phyloP scores from a whole-genome alignment of 2,329 filamentous ascomycete species.

The Chalaropsis ovoidea region DNA sequence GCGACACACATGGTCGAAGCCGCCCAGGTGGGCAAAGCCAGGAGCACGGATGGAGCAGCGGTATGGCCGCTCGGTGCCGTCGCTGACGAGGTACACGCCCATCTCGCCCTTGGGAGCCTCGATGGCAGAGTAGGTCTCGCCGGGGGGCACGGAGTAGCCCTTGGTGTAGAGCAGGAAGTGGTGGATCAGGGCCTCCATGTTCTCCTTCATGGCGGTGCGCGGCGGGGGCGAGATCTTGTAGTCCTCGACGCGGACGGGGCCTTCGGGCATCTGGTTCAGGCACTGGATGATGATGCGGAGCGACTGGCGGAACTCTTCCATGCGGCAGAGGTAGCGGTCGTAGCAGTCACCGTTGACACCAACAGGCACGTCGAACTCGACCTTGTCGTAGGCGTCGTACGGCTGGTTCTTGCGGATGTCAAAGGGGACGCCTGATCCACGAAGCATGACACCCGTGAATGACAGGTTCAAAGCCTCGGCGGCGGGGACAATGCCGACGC shows the following conservation, averaged over 20 bases:
- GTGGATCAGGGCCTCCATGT: constrained; percentile 99
- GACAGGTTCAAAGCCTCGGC: constrained; percentile 93
- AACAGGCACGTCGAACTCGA: constrained; percentile 96
- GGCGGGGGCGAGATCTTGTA: constrained; percentile 97
- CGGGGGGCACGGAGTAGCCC: constrained; percentile 91
- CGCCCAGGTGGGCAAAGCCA: constrained; percentile 87
- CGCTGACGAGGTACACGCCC: constrained; percentile 92
- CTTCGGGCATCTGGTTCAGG: constrained; percentile 95
- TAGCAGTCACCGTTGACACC: constrained; percentile 98
- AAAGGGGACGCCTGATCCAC: constrained; percentile 90
- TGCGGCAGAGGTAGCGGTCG: constrained; percentile 95
- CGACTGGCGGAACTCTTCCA: constrained; percentile 98
- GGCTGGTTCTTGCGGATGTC: constrained; percentile 94
- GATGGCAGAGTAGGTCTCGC: constrained; percentile 95
- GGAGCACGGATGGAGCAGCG: constrained; percentile 95
- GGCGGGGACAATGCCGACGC: constrained; percentile 81
- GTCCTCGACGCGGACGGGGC: constrained; percentile 90
- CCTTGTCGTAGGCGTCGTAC: constrained; percentile 94
- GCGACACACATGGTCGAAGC: constrained; percentile 86
- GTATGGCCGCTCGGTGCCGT: constrained; percentile 93
- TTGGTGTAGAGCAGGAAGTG: constrained; percentile 99
- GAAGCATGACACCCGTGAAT: constrained; percentile 95
- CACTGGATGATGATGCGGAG: constrained; percentile 98
- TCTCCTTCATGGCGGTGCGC: constrained; percentile 99
- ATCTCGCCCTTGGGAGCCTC: constrained; percentile 99